Base-by-base conservation (phyloP, 768 basidiomycete genomes). In the Coprinopsis strossmayeri region DNA sequence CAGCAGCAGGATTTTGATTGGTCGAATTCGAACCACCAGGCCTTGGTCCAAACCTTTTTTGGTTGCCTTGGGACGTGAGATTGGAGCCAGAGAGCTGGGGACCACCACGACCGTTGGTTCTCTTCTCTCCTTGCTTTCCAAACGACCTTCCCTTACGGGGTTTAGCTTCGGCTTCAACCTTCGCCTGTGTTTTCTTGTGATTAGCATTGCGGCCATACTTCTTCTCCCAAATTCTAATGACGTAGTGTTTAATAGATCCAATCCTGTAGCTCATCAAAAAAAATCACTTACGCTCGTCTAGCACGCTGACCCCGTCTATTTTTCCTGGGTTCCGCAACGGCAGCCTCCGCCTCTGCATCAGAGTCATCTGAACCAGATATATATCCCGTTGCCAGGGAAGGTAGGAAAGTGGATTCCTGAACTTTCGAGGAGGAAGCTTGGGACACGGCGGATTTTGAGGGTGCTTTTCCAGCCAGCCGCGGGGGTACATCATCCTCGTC, bases 181-280 rank as follows among this genome's bases (percentile, higher is more conserved):
- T 61, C 0, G 61, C 64, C 59, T 75, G 73, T 55, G 81, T 85
- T 66, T 87, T 86, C 67, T 94, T 77, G 64, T 98, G 95, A 62
- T 95, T 96, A 20, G 95, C 94, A 52, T 83, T 80, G 52, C 73
- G 78, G 41, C 95, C 95, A 57, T 81, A 98, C 65, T 93, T 97
- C 69, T 92, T 94, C 68, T 97, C 95, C 94, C 95, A 97, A 55
- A 98, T 96, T 1, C 94, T 97, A 58, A 23, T 15, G n/a, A 26
- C 23, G 41, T 2, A 30, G 32, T 9, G 28, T 38, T 48, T 18
- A 18, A 51, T 49, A 44, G 27, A 50, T 32, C 32, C 28, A 39
- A n/a, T n/a, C n/a, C 2, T 42, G 18, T n/a, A 35, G 32, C 13
- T 24, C 5, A 46, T 20, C 15, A 30, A 34, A 20, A 37, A 49